Percentiles rank a stretch among this genome's conserved stretches.
phyloP scores from a whole-genome alignment of 164 flowering plant species.

The Magnolia changhungtana region DNA sequence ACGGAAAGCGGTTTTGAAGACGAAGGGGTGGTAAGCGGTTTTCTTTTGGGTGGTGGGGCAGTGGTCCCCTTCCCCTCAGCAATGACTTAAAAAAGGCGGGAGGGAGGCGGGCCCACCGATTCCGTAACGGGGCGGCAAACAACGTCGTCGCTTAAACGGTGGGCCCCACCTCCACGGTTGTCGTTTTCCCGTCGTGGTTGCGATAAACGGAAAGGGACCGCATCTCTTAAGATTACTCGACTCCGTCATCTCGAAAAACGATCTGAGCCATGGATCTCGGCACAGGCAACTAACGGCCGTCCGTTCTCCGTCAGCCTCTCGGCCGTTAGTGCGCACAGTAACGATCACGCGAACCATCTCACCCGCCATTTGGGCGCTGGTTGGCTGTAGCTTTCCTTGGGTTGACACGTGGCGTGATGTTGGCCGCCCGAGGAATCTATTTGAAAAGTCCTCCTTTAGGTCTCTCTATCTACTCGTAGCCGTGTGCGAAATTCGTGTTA shows the following conservation, averaged over 20 bases:
- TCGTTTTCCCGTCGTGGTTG: constrained; percentile 6
- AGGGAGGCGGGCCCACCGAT: constrained; percentile 8
- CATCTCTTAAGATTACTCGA: not conserved
- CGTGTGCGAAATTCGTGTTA: not conserved
- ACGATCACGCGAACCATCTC: not conserved
- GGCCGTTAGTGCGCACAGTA: not conserved
- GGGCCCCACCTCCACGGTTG: not conserved
- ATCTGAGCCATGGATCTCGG: not conserved
- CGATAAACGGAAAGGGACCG: not conserved
- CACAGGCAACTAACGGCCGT: not conserved
- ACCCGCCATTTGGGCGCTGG: not conserved
- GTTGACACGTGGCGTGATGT: not conserved
- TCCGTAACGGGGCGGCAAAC: constrained; percentile 17
- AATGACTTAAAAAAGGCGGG: constrained; percentile 3
- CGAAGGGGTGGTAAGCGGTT: not conserved
- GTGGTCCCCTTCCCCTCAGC: not conserved
- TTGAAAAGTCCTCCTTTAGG: constrained; percentile 10
- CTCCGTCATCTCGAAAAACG: not conserved
- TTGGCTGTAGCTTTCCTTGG: not conserved
- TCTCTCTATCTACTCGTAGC: not conserved
- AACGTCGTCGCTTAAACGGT: not conserved
- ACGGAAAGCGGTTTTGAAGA: not conserved
- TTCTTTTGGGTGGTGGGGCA: not conserved
- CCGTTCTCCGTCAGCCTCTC: not conserved
- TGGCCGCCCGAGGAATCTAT: constrained; percentile 5